Base-by-base conservation (phyloP, 768 basidiomycete species). In the Leccinum subtestaceum region DNA sequence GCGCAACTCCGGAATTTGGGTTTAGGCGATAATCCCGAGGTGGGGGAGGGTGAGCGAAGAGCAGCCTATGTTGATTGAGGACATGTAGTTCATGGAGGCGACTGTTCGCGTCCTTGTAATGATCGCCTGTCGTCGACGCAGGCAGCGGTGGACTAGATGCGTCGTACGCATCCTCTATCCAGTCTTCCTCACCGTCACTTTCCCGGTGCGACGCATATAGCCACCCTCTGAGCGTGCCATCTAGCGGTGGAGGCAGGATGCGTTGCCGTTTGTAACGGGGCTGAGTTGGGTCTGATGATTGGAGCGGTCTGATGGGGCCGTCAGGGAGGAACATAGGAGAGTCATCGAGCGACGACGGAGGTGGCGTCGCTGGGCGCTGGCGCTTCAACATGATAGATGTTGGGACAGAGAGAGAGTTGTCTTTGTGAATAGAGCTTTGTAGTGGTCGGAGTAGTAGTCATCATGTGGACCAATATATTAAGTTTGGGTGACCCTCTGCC, bases 31-130 rank as follows among this genome's bases (percentile, higher is more conserved):
- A 52, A 58, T 70, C 60, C 55, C 53, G 64, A 29, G 55, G 43
- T 5, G 62, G 66, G 27, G 53, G 50, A 5, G 61, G 36, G 27
- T 64, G 58, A 6, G 65, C 59, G 55, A 76, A 84, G 25, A 84
- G 58, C 34, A 84, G 74, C 52, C 88, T 80, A 65, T 89, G 86
- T 55, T 87, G 83, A 63, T 88, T 80, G 23, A 86, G 77, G 40
- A 83, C 78, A 64, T 92, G 90, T 53, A 91, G 69, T 65, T 91
- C 84, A 57, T 87, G 84, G 38, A 93, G 81, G 62, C 89, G 74
- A 50, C 64, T 80, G 72, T 93, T 93, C 57, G 82, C 76, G 32
- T 77, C 74, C 67, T 81, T 80, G 75, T 92, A 93, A 74, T 65
- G 74, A 51, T 70, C 71, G 12, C 70, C 59, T 47, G 61, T 56